Conservation (phyloP, 2,329 filamentous ascomycete species). For the Aspergillus aculeatus region DNA sequence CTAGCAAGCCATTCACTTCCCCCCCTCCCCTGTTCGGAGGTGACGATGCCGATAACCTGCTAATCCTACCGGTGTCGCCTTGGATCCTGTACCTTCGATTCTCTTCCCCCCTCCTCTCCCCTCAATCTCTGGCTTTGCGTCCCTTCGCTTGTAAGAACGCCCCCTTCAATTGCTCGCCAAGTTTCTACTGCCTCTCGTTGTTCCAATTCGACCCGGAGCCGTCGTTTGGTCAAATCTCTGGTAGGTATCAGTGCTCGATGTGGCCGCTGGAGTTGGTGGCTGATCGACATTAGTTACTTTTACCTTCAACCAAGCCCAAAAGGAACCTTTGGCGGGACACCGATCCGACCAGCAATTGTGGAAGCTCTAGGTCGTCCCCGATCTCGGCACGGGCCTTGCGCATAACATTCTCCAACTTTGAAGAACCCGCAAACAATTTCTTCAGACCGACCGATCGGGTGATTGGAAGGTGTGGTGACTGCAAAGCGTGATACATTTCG, state of each 20-base stretch:
- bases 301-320: neutral
- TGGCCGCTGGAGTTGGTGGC: slow-evolving; percentile 2
- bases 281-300: slow-evolving; percentile 15
- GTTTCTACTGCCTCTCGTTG: neutral
- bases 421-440: neutral
- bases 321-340: slow-evolving; percentile 5
- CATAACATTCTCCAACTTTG: neutral
- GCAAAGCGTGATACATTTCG: neutral
- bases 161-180: slow-evolving; percentile 1
- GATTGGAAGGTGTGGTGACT: neutral
- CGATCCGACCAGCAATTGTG: slow-evolving; percentile 2
- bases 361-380: slow-evolving; percentile 1
- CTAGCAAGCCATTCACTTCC: slow-evolving; percentile 18
- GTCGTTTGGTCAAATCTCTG: neutral
- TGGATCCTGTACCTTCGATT: slow-evolving; percentile 7
- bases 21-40: slow-evolving; percentile 4
- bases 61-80: slow-evolving; percentile 13
- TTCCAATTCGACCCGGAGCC: neutral
- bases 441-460: neutral
- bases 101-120: neutral
- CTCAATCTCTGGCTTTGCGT: slow-evolving; percentile 8
- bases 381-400: slow-evolving; percentile 1
- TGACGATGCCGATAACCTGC: slow-evolving; percentile 15
- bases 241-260: slow-evolving; percentile 6
- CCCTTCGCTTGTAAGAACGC: slow-evolving; percentile 7